Evolutionary conservation across 2,329 filamentous ascomycete genomes (phyloP).

Genomic region (Pseudogymnoascus sp.): DNA sequence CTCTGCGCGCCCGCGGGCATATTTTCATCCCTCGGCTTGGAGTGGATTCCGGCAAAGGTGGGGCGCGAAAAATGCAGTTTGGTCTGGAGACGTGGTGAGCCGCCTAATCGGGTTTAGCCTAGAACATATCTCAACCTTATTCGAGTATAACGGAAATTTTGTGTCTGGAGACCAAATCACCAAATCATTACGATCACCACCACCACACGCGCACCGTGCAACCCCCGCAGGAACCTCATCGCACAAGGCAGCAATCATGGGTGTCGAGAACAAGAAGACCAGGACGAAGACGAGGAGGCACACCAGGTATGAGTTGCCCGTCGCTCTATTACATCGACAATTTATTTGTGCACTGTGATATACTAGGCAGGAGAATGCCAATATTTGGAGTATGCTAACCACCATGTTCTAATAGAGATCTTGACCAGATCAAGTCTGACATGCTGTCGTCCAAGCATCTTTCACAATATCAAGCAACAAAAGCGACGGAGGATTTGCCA

Average conservation of each 20-base stretch:
- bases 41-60: slow-evolving; percentile 7
- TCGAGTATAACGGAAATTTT: slow-evolving; percentile 10
- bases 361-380: background rate
- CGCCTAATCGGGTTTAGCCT: background rate
- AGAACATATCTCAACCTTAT: slow-evolving; percentile 1
- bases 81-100: slow-evolving; percentile 13
- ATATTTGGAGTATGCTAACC: background rate
- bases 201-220: background rate
- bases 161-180: slow-evolving; percentile 4
- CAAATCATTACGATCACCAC: slow-evolving; percentile 9
- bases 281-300: slow-evolving; percentile 69
- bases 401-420: slow-evolving; percentile 55
- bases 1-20: background rate
- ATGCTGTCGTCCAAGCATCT: slow-evolving; percentile 74
- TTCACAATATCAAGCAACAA: slow-evolving; percentile 67
- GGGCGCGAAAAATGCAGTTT: slow-evolving; percentile 9
- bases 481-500: slow-evolving; percentile 79
- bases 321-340: background rate
- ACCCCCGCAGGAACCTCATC: background rate
- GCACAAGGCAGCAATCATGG: slow-evolving; percentile 45
- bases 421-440: slow-evolving; percentile 88
- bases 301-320: slow-evolving; percentile 47
- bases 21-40: slow-evolving; percentile 9
- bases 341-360: slow-evolving; percentile 3
- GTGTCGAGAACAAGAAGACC: slow-evolving; percentile 59